Evolutionary conservation across 345 rosid genomes (phyloP).

Genomic region (Noccaea bulbosa): DNA sequence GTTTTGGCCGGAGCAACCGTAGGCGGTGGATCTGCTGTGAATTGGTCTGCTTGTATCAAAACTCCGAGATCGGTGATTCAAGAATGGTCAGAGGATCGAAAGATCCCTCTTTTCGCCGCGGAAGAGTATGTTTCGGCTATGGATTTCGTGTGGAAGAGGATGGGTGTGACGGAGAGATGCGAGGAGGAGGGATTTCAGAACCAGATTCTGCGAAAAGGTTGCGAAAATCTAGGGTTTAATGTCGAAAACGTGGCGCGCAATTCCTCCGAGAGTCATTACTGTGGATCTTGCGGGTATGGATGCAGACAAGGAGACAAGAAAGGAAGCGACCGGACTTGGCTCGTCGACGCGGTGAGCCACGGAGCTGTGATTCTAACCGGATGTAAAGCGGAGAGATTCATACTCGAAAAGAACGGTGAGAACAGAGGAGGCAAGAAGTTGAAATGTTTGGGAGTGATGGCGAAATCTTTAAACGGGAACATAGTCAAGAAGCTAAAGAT

Average conservation of each 20-base stretch:
- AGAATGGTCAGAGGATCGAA: constrained; percentile 69
- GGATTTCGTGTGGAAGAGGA: constrained; percentile 70
- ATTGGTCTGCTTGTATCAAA: constrained; percentile 87
- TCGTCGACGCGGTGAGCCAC: constrained; percentile 70
- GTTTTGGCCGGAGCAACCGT: constrained; percentile 76
- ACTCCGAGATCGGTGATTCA: constrained; percentile 67
- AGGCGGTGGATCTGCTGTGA: constrained; percentile 90
- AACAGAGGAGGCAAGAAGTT: constrained; percentile 42
- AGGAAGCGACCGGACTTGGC: constrained; percentile 85
- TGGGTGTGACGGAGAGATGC: constrained; percentile 72
- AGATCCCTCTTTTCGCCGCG: constrained; percentile 53
- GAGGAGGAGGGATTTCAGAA: constrained; percentile 71
- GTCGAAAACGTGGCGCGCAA: constrained; percentile 61
- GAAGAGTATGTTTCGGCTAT: constrained; percentile 61
- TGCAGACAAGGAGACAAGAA: constrained; percentile 80
- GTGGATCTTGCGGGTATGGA: constrained; percentile 87
- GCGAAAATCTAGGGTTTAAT: constrained; percentile 65
- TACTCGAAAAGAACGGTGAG: constrained; percentile 48
- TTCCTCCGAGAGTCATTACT: constrained; percentile 75
- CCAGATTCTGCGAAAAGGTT: constrained; percentile 74
- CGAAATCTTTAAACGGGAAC: constrained; percentile 46
- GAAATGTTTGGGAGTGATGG: constrained; percentile 80
- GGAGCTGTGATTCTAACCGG: constrained; percentile 78
- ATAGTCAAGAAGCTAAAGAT: constrained; percentile 57
- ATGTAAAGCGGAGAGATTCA: constrained; percentile 77